These are phyloP conservation scores for Podospora sp. DNA, from an alignment of 495 filamentous ascomycete species.

Conservation along the genomic window DNA sequence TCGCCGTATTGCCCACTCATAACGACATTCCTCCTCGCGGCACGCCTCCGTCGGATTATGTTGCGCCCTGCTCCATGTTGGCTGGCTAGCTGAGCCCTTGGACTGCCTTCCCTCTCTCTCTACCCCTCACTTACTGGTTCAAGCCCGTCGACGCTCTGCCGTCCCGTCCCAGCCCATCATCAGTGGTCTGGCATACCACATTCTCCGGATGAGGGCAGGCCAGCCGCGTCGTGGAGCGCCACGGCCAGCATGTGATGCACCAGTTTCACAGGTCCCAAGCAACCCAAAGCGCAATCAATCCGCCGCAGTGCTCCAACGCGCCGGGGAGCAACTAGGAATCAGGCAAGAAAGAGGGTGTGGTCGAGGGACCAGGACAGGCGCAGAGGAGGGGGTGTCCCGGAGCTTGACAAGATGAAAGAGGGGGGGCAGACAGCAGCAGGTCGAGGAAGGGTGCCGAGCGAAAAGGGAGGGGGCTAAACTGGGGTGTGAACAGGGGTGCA, in stretches of 20 bases:
- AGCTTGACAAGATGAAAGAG: conserved; percentile 29
- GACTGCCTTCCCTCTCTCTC: not conserved
- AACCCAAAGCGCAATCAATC: conserved; percentile 28
- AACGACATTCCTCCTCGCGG: not conserved
- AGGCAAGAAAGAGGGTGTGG: conserved; percentile 35
- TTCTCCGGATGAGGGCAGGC: not conserved
- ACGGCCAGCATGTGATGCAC: conserved; percentile 32
- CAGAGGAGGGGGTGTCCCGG: conserved; percentile 19
- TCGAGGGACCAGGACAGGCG: conserved; percentile 15
- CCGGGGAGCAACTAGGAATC: conserved; percentile 29
- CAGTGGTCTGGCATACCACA: not conserved
- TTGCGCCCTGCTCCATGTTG: not conserved
- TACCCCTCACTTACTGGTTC: not conserved
- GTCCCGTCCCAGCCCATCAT: not conserved
- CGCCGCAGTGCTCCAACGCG: conserved; percentile 25
- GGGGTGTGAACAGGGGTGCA: conserved; percentile 28
- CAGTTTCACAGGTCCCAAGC: conserved; percentile 22
- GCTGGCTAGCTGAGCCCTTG: not conserved
- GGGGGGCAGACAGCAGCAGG: conserved; percentile 16
- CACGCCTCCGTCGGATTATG: not conserved
- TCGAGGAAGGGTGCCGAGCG: conserved; percentile 22
- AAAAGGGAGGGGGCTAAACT: conserved; percentile 18
- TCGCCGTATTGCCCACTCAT: not conserved
- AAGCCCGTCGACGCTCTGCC: not conserved
- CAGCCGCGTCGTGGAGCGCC: conserved; percentile 17